These are phyloP conservation scores for Calocybe cyanea DNA, from an alignment of 768 basidiomycete species.

Conservation along the genomic window DNA sequence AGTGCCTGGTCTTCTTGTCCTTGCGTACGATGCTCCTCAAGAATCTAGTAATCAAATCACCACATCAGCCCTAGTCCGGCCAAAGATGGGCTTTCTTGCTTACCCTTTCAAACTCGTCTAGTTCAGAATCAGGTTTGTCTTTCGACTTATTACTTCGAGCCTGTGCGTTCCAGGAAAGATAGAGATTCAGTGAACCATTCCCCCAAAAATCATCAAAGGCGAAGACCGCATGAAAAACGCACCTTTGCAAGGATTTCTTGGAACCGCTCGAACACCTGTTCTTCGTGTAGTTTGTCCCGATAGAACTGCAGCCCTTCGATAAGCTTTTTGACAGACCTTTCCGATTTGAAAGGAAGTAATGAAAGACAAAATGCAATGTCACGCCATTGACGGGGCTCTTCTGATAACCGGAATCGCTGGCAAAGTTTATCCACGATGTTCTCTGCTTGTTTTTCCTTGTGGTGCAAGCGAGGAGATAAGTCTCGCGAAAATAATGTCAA, in stretches of 20 bases:
- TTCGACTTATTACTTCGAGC: conserved; percentile 88
- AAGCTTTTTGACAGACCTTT: conserved; percentile 93
- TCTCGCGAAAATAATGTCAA: neutral
- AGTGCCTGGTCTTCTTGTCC: conserved; percentile 91
- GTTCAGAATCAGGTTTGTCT: conserved; percentile 88
- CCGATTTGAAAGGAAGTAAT: conserved; percentile 93
- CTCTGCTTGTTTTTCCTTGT: conserved; percentile 97
- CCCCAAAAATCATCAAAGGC: neutral
- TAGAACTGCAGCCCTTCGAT: conserved; percentile 91
- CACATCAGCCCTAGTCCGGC: conserved; percentile 1
- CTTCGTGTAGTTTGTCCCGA: conserved; percentile 93
- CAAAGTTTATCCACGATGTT: conserved; percentile 97
- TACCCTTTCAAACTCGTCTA: conserved; percentile 93
- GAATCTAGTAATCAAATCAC: conserved; percentile 50
- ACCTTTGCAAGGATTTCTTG: conserved; percentile 91
- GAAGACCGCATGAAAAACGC: conserved; percentile 13
- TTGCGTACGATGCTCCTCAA: conserved; percentile 77
- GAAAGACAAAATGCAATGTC: conserved; percentile 97
- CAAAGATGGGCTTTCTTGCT: conserved; percentile 8
- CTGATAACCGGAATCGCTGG: conserved; percentile 86
- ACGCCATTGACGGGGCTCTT: conserved; percentile 92
- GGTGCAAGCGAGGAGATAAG: neutral
- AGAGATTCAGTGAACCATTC: neutral
- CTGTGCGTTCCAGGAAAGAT: conserved; percentile 26
- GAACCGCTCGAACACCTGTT: conserved; percentile 75